phyloP scores from a whole-genome alignment of 805 yeast genomes.

The Kluyveromyces aestuarii region DNA sequence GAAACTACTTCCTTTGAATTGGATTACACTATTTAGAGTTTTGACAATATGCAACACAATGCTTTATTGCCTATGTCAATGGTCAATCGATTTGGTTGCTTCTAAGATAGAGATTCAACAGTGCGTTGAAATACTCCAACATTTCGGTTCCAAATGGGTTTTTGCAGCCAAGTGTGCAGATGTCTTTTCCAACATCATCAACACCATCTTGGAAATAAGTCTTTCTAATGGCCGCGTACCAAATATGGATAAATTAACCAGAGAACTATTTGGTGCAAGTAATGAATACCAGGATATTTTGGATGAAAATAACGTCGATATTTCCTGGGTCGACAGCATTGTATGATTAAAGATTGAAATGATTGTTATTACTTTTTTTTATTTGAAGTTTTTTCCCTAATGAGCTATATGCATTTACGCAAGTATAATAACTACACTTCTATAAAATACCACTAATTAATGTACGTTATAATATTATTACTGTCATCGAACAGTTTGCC shows the following conservation, averaged over 20 bases:
- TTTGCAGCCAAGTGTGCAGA: conserved; percentile 37
- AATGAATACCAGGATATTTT: conserved; percentile 39
- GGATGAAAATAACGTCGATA: conserved; percentile 38
- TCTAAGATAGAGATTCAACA: conserved; percentile 39
- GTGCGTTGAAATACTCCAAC: conserved; percentile 37
- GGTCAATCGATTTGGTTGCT: conserved; percentile 38
- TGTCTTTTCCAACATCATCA: conserved; percentile 36
- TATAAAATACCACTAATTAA: no score
- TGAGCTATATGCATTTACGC: no score
- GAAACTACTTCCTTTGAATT: conserved; percentile 38
- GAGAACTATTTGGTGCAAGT: conserved; percentile 36
- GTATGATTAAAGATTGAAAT: conserved; percentile 1
- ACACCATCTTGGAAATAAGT: conserved; percentile 38
- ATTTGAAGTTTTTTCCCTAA: no score
- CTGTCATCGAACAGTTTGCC: no score
- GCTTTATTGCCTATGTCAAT: conserved; percentile 37
- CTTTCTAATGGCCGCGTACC: conserved; percentile 31
- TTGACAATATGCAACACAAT: conserved; percentile 40
- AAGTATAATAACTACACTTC: no score
- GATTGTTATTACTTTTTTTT: neutral
- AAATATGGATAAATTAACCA: conserved; percentile 33
- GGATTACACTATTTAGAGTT: conserved; percentile 41
- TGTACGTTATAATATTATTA: no score
- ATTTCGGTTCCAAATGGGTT: conserved; percentile 39
- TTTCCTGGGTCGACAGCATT: conserved; percentile 32